phyloP scores from a whole-genome alignment of 352 stramenopile genomes.

The Phytophthora cryptogea region DNA sequence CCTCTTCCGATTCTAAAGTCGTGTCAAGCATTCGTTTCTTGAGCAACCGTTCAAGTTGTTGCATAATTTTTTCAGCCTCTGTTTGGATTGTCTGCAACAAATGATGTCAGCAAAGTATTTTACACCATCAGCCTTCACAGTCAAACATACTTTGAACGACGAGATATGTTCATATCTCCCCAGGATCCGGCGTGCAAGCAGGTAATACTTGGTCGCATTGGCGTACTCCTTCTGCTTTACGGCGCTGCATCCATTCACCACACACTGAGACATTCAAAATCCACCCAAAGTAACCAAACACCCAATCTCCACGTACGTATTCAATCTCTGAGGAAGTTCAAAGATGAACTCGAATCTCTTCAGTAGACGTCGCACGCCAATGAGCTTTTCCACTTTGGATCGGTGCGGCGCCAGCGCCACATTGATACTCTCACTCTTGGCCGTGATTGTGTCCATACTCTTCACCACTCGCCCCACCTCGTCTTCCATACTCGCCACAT shows the following conservation, averaged over 20 bases:
- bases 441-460: constrained; percentile 90
- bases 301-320: constrained; percentile 36
- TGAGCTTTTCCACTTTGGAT: constrained; percentile 96
- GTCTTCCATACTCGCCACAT: constrained; percentile 91
- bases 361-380: constrained; percentile 95
- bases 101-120: constrained; percentile 3
- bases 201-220: constrained; percentile 89
- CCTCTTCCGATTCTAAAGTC: constrained; percentile 53
- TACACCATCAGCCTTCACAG: background rate
- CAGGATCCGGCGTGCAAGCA: constrained; percentile 85
- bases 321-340: constrained; percentile 92
- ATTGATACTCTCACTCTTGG: constrained; percentile 89
- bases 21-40: constrained; percentile 56
- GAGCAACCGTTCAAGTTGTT: constrained; percentile 69
- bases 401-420: constrained; percentile 80
- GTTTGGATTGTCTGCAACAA: constrained; percentile 73
- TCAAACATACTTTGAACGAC: constrained; percentile 73
- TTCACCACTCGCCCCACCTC: constrained; percentile 86
- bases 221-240: constrained; percentile 89
- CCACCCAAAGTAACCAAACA: background rate
- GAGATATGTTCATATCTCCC: constrained; percentile 88
- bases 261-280: background rate
- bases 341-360: constrained; percentile 98
- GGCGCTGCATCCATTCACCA: constrained; percentile 34
- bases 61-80: constrained; percentile 87